phyloP scores from a whole-genome alignment of 306 rosid species.

The Malus sieversii region DNA sequence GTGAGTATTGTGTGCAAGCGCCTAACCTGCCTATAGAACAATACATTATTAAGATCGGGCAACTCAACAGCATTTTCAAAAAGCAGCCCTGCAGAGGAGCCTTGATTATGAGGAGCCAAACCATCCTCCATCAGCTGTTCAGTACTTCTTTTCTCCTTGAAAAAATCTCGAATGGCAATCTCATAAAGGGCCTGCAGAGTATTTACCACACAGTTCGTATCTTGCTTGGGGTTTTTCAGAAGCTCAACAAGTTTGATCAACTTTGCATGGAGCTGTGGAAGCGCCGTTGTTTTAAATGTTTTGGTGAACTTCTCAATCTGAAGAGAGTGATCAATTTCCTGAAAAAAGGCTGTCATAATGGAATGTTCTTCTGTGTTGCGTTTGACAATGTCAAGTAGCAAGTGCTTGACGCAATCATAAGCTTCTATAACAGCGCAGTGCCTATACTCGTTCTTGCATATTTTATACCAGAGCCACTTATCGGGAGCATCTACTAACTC shows the following conservation, averaged over 20 bases:
- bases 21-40: constrained; percentile 75
- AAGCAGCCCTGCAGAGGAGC: constrained; percentile 48
- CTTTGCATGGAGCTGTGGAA: constrained; percentile 71
- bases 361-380: constrained; percentile 74
- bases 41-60: constrained; percentile 55
- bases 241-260: constrained; percentile 68
- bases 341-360: constrained; percentile 68
- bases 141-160: constrained; percentile 60
- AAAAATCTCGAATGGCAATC: constrained; percentile 67
- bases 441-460: constrained; percentile 85
- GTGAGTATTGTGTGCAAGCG: constrained; percentile 81
- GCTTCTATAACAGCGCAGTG: constrained; percentile 89
- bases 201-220: constrained; percentile 61
- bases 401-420: constrained; percentile 65
- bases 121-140: constrained; percentile 72
- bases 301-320: constrained; percentile 70
- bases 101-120: constrained; percentile 56
- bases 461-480: constrained; percentile 69
- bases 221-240: constrained; percentile 54
- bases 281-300: constrained; percentile 64
- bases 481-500: constrained; percentile 75
- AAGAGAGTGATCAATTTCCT: constrained; percentile 82
- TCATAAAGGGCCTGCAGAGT: constrained; percentile 88
- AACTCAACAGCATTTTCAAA: constrained; percentile 65
- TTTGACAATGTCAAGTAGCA: constrained; percentile 59